These are phyloP conservation scores for Aquilaria yunnanensis DNA, from an alignment of 345 rosid genomes.

Conservation along the genomic window DNA sequence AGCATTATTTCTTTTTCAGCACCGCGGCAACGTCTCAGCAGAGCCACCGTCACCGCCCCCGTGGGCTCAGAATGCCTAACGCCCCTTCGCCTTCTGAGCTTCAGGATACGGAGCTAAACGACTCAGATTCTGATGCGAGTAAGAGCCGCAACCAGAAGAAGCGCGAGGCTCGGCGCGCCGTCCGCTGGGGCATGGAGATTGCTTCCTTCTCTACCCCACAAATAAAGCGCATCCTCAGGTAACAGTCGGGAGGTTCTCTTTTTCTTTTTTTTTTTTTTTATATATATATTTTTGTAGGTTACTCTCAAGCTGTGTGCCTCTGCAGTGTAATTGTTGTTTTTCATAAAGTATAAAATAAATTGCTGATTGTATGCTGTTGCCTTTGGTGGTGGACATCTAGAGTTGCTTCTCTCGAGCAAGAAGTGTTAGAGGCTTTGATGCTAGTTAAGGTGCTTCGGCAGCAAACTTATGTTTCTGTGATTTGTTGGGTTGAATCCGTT, in stretches of 20 bases:
- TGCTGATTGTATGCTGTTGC: not conserved
- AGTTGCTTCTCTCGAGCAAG: constrained; percentile 57
- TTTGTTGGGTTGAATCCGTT: not conserved
- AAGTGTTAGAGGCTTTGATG: constrained; percentile 70
- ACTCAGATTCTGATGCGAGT: constrained; percentile 38
- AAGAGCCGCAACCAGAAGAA: constrained; percentile 82
- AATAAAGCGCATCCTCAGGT: constrained; percentile 66
- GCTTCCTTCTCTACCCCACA: constrained; percentile 67
- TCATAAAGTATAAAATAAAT: not conserved
- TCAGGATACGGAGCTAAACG: constrained; percentile 28
- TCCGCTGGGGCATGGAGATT: constrained; percentile 76
- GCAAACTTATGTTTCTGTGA: not conserved
- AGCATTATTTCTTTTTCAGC: constrained; percentile 15
- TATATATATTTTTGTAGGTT: no score
- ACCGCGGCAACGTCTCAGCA: constrained; percentile 28
- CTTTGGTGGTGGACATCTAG: constrained; percentile 22
- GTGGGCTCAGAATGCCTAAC: constrained; percentile 26
- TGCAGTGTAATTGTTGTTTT: not conserved
- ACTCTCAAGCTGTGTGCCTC: not conserved
- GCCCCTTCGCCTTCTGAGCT: constrained; percentile 20
- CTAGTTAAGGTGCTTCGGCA: constrained; percentile 56
- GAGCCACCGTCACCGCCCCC: constrained; percentile 19
- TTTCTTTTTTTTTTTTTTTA: no score
- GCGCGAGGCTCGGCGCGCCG: constrained; percentile 87
- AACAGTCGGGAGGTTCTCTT: not conserved